These are phyloP conservation scores for Picea abies DNA, from an alignment of 83 land plant species.

Conservation along the genomic window DNA sequence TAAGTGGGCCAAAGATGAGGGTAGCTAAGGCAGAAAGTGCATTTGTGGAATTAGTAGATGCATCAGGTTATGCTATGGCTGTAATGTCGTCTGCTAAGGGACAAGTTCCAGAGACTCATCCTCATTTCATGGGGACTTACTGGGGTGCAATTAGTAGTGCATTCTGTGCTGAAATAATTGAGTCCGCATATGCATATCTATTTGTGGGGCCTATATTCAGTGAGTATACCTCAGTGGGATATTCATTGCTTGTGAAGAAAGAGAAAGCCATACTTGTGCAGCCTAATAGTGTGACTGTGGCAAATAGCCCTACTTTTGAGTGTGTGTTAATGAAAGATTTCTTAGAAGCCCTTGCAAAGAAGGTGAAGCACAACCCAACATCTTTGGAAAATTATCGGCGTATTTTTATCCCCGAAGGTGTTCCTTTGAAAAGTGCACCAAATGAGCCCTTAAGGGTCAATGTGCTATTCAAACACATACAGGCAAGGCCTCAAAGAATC, in stretches of 20 bases:
- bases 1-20: too few relatives aligned
- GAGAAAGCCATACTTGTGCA: slow-evolving; percentile 65
- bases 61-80: too few relatives aligned
- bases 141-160: slow-evolving; percentile 72
- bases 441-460: too few relatives aligned
- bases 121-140: slow-evolving; percentile 34
- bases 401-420: too few relatives aligned
- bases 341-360: too few relatives aligned
- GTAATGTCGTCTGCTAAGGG: too few relatives aligned
- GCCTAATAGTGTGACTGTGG: slow-evolving; percentile 60
- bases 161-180: slow-evolving; percentile 60
- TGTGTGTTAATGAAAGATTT: slow-evolving; percentile 74
- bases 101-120: too few relatives aligned
- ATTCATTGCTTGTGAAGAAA: slow-evolving; percentile 64
- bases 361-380: too few relatives aligned
- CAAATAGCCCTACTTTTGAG: slow-evolving; percentile 58
- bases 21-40: slow-evolving; percentile 43
- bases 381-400: too few relatives aligned
- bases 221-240: slow-evolving; percentile 80
- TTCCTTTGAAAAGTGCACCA: too few relatives aligned
- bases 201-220: slow-evolving; percentile 76
- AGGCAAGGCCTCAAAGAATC: too few relatives aligned
- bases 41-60: slow-evolving; percentile 28
- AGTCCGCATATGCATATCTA: slow-evolving; percentile 14
- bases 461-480: too few relatives aligned